Base-by-base conservation (phyloP, 2,329 filamentous ascomycete species). In the Paraconiothyrium brasiliense region DNA sequence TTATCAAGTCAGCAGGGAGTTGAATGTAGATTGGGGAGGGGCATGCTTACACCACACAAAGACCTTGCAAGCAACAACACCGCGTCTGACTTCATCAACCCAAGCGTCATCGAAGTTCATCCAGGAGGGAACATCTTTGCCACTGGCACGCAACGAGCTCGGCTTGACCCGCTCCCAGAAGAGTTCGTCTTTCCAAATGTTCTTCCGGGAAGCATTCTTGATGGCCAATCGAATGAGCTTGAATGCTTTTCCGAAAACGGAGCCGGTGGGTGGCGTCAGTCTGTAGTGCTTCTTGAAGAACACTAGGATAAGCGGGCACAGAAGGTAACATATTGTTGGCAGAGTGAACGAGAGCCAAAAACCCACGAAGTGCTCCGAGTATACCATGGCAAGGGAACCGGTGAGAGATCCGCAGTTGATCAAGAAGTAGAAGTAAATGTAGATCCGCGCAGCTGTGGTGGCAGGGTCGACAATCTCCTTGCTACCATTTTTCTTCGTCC, bases 81-180 rank as follows among this genome's bases (percentile, higher is more conserved):
- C 90, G 76, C 91, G 89, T 57, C 84, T 83, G 50, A 93, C 88
- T 73, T 93, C 90, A 58, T 93, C 90, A 7, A 93, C 90, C 90
- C 90, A 93, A 60, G 86, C 86, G 67, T 93, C 91, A 63, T 93
- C 90, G 67, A 92, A 93, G 0, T 88, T 92, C 89, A 93, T 93
- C 90, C 90, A 92, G 0, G 65, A 54, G 0, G 90, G 90, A 37
- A 86, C 85, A 58, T 84, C 71, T 0, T 78, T 77, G 5, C 84
- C 79, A 47, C 62, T 65, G 8, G 68, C 70, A 14, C 61, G 67
- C 10, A 76, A 49, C 10, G 60, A 58, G 50, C 66, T 90, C 3
- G 90, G 90, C 78, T 90, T 90, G 61, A 86, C 84, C 1, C 79
- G 70, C 30, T 90, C 85, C 87, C 89, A 92, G 77, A 90, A 84